phyloP scores from a whole-genome alignment of 306 rosid genomes.

The Delonix regia region DNA sequence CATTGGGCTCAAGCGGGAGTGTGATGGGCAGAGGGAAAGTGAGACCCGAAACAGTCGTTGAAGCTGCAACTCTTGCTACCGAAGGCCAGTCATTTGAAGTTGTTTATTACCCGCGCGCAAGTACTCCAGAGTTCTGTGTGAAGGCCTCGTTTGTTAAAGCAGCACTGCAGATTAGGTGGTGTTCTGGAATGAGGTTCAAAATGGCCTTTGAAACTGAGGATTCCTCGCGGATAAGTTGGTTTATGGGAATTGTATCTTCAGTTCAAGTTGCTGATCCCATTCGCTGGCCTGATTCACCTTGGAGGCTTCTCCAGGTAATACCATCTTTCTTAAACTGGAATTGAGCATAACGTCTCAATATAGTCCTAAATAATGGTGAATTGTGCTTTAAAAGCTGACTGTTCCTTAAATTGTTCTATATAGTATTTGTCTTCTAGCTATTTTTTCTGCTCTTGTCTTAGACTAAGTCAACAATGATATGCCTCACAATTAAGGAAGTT shows the following conservation, averaged over 20 bases:
- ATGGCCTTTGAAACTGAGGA: constrained; percentile 97
- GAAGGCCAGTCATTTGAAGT: constrained; percentile 80
- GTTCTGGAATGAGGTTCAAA: constrained; percentile 89
- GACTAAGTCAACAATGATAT: too few species aligned
- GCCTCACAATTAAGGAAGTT: too few species aligned
- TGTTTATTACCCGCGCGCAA: constrained; percentile 87
- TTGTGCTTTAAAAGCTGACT: too few species aligned
- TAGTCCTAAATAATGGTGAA: too few species aligned
- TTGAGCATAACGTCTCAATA: too few species aligned
- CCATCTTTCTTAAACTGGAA: neutral
- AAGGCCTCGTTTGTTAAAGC: constrained; percentile 71
- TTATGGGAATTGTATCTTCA: constrained; percentile 86
- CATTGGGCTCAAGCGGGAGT: constrained; percentile 50
- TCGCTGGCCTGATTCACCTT: constrained; percentile 92
- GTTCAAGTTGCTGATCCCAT: constrained; percentile 80
- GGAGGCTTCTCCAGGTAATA: constrained; percentile 95
- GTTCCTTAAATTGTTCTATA: too few species aligned
- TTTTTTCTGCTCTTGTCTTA: too few species aligned
- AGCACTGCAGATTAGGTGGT: constrained; percentile 83
- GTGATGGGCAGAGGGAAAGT: constrained; percentile 68
- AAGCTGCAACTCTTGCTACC: constrained; percentile 77
- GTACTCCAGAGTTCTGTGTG: constrained; percentile 90
- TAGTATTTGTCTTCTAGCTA: too few species aligned
- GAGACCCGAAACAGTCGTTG: constrained; percentile 69
- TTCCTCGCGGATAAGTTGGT: constrained; percentile 83